Conservation (phyloP, 345 rosid species). For the Citrus medica region DNA sequence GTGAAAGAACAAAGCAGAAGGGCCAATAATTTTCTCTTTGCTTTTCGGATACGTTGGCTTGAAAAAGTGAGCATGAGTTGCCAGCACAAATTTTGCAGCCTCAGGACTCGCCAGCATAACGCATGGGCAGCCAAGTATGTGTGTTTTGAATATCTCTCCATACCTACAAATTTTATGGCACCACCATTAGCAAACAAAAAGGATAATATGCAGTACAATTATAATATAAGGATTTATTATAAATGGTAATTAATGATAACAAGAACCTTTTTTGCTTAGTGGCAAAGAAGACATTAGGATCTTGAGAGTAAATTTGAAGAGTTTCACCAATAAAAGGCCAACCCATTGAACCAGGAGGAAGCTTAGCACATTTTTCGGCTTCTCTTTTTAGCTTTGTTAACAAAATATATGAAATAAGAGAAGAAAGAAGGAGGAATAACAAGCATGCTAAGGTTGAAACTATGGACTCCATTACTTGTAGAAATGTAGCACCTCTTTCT, state of each 20-base stretch:
- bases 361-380: constrained; percentile 30
- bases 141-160: constrained; percentile 83
- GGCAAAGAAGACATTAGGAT: constrained; percentile 71
- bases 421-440: constrained; percentile 31
- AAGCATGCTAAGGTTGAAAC: constrained; percentile 9
- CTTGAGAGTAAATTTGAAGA: constrained; percentile 70
- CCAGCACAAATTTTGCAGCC: constrained; percentile 76
- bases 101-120: constrained; percentile 83
- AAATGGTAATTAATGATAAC: background rate
- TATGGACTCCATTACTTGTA: constrained; percentile 33
- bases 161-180: constrained; percentile 34
- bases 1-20: constrained; percentile 77
- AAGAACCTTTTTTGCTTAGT: constrained; percentile 56
- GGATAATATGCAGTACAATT: background rate
- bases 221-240: background rate
- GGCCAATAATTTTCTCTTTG: constrained; percentile 82
- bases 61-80: constrained; percentile 73
- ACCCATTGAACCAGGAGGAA: constrained; percentile 92
- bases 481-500: background rate
- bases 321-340: constrained; percentile 88
- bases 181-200: background rate
- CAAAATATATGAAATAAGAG: constrained; percentile 30
- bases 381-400: constrained; percentile 14
- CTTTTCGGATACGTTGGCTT: constrained; percentile 86
- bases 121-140: constrained; percentile 76